Evolutionary conservation across 192 early-diverging fungal genomes (phyloP).

Genomic region (Rhizoclosmatium sp.): DNA sequence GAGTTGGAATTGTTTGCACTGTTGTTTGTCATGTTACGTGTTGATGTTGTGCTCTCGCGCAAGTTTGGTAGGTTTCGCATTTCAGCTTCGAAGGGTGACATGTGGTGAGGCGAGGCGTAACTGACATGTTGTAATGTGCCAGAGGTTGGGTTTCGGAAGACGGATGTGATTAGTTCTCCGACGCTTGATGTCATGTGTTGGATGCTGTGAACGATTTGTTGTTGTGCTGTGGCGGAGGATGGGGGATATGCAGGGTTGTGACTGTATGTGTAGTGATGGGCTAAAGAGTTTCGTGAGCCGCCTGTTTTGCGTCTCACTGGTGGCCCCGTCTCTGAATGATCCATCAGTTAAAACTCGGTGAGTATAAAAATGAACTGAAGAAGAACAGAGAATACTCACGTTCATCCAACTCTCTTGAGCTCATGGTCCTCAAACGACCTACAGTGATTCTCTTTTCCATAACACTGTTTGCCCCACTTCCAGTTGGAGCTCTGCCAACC

Average conservation of each 20-base stretch:
- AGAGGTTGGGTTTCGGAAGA: too few species aligned
- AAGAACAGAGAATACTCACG: not conserved
- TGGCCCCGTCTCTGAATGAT: not conserved
- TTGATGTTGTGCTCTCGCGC: not conserved
- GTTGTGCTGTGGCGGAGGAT: not conserved
- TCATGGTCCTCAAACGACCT: not conserved
- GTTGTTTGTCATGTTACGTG: not conserved
- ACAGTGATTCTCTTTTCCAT: not conserved
- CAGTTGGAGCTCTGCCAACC: too few species aligned
- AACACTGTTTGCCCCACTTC: too few species aligned
- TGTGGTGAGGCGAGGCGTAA: not conserved
- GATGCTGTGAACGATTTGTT: constrained; percentile 7
- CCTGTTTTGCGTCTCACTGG: not conserved
- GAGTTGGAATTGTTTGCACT: not conserved
- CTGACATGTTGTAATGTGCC: too few species aligned
- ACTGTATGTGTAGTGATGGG: not conserved
- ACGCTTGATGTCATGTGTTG: constrained; percentile 15
- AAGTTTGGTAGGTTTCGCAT: not conserved
- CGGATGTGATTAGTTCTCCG: constrained; percentile 12
- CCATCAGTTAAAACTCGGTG: too few species aligned
- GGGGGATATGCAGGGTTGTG: not conserved
- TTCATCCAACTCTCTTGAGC: not conserved
- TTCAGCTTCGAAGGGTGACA: constrained; percentile 18
- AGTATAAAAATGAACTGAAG: not conserved
- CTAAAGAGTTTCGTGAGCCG: not conserved